Evolutionary conservation across 2,329 filamentous ascomycete genomes (phyloP).

Genomic region (Cyphellophora attinorum): DNA sequence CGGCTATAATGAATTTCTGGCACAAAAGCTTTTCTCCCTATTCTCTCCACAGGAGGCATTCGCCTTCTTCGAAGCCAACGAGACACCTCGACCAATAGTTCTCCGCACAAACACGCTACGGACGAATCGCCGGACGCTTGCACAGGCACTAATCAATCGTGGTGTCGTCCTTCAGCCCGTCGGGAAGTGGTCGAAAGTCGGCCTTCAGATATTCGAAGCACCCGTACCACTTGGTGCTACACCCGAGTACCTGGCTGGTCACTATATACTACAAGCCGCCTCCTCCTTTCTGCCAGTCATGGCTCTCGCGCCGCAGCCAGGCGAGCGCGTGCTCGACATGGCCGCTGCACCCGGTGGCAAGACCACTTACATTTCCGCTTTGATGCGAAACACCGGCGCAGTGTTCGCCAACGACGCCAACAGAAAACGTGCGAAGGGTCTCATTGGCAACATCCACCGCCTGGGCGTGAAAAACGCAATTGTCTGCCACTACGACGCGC

Average conservation of each 20-base stretch:
- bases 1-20: constrained; percentile 88
- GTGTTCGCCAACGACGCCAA: constrained; percentile 96
- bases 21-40: constrained; percentile 86
- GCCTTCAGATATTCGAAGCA: constrained; percentile 90
- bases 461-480: constrained; percentile 88
- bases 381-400: constrained; percentile 95
- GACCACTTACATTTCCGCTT: constrained; percentile 87
- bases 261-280: constrained; percentile 96
- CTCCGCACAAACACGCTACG: constrained; percentile 94
- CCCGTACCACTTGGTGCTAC: constrained; percentile 83
- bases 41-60: constrained; percentile 92
- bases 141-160: constrained; percentile 87
- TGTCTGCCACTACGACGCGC: constrained; percentile 89
- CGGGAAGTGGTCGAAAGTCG: constrained; percentile 97
- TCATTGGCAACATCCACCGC: constrained; percentile 96
- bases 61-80: constrained; percentile 98
- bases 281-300: constrained; percentile 96
- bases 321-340: constrained; percentile 89
- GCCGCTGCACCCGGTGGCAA: constrained; percentile 92
- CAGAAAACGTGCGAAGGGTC: constrained; percentile 85
- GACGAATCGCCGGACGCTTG: constrained; percentile 66
- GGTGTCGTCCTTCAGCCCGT: constrained; percentile 94
- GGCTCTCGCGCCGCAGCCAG: constrained; percentile 87
- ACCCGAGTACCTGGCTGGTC: constrained; percentile 90
- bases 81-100: constrained; percentile 83